Conservation (phyloP, 169 alveolate genomes). For the Cryptosporidium baileyi region DNA sequence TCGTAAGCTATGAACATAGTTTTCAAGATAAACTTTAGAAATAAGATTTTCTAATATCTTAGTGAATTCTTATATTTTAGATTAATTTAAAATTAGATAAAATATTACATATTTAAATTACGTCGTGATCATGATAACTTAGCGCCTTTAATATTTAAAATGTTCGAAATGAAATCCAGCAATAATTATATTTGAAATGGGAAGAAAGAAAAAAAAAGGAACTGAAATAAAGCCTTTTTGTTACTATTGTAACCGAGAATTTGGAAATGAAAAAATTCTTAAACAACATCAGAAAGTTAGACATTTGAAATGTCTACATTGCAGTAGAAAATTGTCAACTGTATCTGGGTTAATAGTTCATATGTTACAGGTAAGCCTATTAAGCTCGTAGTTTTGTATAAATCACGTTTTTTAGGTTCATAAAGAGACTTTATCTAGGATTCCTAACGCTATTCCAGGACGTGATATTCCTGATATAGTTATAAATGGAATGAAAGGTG, state of each 20-base stretch:
- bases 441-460: conserved; percentile 96
- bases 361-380: conserved; percentile 81
- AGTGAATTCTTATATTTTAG: no score
- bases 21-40: no score
- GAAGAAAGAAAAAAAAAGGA: conserved; percentile 92
- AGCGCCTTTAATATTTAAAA: conserved; percentile 53
- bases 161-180: neutral
- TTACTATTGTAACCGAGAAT: conserved; percentile 96
- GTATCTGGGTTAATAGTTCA: conserved; percentile 91
- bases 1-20: no score
- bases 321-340: conserved; percentile 94
- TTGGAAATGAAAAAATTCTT: conserved; percentile 94
- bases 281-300: conserved; percentile 97
- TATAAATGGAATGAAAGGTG: conserved; percentile 98
- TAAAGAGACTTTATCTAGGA: conserved; percentile 85
- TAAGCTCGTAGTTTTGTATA: neutral
- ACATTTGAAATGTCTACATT: conserved; percentile 93
- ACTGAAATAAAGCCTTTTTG: conserved; percentile 94
- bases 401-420: conserved; percentile 87
- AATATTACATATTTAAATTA: no score
- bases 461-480: conserved; percentile 91
- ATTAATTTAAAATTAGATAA: no score
- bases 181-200: conserved; percentile 78
- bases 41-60: no score
- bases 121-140: no score